Evolutionary conservation across 2,329 filamentous ascomycete species (phyloP), one percentile per base, ranked within the genome.

Genomic region (Fusarium phyllophilum): DNA sequence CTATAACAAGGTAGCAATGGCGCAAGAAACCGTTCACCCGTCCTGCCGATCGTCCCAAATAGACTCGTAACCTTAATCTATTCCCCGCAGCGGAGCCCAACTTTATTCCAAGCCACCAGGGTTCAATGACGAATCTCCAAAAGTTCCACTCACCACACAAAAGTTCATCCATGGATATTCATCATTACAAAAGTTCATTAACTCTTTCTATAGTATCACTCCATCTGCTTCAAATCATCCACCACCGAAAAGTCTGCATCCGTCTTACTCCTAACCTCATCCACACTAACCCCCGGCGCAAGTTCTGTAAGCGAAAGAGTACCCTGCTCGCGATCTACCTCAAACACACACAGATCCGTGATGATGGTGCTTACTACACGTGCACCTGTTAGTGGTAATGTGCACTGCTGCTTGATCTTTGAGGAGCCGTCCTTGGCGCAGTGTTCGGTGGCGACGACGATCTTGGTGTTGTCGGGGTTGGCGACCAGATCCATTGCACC

Each of bases 401-500:
- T 86, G 81, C 91, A 93, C 67, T 86, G 84, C 76, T 91, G 85
- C 22, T 93, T 87, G 73, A 93, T 87, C 85, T 93, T 93, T 67
- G 89, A 86, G 4, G 86, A 86, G 22, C 91, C 91, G 74, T 92
- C 89, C 83, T 92, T 93, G 73, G 91, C 91, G 1, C 90, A 88
- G 78, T 93, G 91, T 78, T 92, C 91, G 6, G 91, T 93, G 1
- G 91, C 89, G 7, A 93, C 90, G 9, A 93, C 90, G 75, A 93
- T 92, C 85, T 92, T 93, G 74, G 91, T 93, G 77, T 87, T 86
- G 75, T 92, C 89, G 1, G 91, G 91, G 82, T 93, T 93, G 42
- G 89, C 91, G 17, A 93, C 90, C 13, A 93, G 83, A 79, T 93
- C 91, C 91, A 93, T 93, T 24, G 91, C 91, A 34, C 91, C 91